Conservation (phyloP, 805 yeast genomes). For the Saturnispora hagleri region DNA sequence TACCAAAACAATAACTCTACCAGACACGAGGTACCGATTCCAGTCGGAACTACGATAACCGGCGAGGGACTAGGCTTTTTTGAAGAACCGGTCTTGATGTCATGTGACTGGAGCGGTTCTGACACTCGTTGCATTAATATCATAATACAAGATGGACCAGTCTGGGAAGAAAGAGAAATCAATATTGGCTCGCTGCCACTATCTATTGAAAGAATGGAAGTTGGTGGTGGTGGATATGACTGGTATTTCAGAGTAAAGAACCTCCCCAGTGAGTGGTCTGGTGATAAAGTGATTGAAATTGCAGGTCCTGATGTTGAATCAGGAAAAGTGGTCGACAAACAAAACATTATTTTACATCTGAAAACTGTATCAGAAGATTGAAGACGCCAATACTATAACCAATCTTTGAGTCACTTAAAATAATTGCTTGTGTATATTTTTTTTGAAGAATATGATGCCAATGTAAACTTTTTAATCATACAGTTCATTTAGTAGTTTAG, state of each 20-base stretch:
- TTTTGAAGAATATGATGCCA: too few relatives aligned
- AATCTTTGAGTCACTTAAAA: background rate
- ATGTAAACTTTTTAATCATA: too few relatives aligned
- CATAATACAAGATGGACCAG: background rate
- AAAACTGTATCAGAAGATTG: background rate
- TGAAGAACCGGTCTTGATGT: background rate
- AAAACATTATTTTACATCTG: background rate
- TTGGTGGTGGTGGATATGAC: constrained; percentile 1
- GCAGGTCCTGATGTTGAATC: background rate
- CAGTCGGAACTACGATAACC: background rate
- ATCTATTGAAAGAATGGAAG: constrained; percentile 1
- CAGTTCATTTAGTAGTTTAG: background rate
- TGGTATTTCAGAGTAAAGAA: background rate
- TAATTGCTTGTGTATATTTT: too few relatives aligned
- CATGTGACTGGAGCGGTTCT: background rate
- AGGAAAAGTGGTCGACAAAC: background rate
- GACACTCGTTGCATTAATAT: background rate
- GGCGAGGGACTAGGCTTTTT: background rate
- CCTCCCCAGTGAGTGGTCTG: background rate
- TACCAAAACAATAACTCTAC: background rate
- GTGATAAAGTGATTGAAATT: background rate
- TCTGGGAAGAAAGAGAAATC: background rate
- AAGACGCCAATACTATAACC: background rate
- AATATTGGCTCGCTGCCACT: constrained; percentile 1
- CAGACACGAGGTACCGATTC: background rate